Evolutionary conservation across 2,329 filamentous ascomycete species (phyloP), one percentile per base, ranked within the genome.

Genomic region (Xylariaceae sp.): DNA sequence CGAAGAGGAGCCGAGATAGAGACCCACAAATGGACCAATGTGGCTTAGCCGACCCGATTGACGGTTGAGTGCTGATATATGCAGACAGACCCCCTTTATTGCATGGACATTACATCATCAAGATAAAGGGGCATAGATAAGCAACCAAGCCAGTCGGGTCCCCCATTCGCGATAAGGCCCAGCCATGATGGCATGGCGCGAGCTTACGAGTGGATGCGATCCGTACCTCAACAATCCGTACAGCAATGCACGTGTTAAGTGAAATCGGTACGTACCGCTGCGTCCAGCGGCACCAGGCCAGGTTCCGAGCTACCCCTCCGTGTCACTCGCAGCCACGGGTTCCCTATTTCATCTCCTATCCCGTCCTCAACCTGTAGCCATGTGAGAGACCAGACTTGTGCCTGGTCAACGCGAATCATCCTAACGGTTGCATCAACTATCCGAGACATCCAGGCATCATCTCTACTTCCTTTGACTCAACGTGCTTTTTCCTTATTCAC

Each of bases 1-100:
- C 68, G 68, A 70, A 65, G 67, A 70, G 62, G 49, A 67, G 53
- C 68, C 68, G 68, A 64, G 52, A 58, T 62, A 66, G 49, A n/a
- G 48, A 50, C 18, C 4, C 10, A 30, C 23, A 30, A 30, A 30
- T 30, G 15, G 15, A 15, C 34, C 5, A 10, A 52, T 3, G 55
- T 60, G 55, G 61, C 61, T 60, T 45, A 55, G 48, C 51, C n/a
- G 2, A 11, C 48, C 17, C 47, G 45, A 10, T 57, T 57, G 17
- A 45, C n/a, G 11, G n/a, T 1, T 42, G 11, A 13, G 8, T 4
- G 4, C 7, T 42, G 11, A 42, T 42, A 42, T 42, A 30, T 42
- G 37, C 8, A 42, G 8, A 42, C 2, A 3, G 3, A 4, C 11
- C 2, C 37, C 3, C 11, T 42, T 9, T 1, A 10, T 42, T 42